Evolutionary conservation across 2,329 filamentous ascomycete genomes (phyloP), one percentile per base, ranked within the genome.

Genomic region (Fusarium sulawesiense): DNA sequence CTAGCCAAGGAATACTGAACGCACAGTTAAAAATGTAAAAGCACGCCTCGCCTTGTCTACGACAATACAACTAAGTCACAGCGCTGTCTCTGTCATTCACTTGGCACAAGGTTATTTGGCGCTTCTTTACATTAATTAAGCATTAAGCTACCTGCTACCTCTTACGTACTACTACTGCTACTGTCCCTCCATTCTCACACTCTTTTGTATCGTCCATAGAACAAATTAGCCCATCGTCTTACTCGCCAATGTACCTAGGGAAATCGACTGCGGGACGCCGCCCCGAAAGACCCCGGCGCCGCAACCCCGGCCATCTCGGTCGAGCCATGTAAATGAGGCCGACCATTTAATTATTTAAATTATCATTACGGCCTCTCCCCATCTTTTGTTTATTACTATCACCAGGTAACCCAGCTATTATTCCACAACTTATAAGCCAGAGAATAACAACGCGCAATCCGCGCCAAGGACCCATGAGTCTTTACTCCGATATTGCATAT

Each of bases 321-420:
- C 48, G 50, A 56, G 53, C 53, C 44, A 57, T 54, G 66, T 51
- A 70, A 68, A 71, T 70, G 67, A 70, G 67, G 56, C 60, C 50
- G 67, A 50, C 61, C 45, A 50, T 70, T 50, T 45, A 59, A 23
- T 57, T 49, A 16, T 56, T 66, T 49, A 53, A 53, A 53, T 42
- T 42, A 21, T 51, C 13, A n/a, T 47, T 40, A 51, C 8, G 49
- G 44, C 54, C 20, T 50, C 30, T 56, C 58, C 46, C 66, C 66
- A 67, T 70, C 53, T 67, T 70, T 70, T 64, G 67, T 70, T 70
- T 70, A 46, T 45, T 53, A 42, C 34, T 45, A 14, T 46, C n/a
- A n/a, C 18, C 18, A 18, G 21, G 34, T 49, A 58, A 37, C 62
- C 66, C 25, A 59, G 66, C 48, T 50, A 50, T 67, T 70, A 70